phyloP scores from a whole-genome alignment of 768 basidiomycete genomes.

The Tylopilus plumbeoviolaceoides region DNA sequence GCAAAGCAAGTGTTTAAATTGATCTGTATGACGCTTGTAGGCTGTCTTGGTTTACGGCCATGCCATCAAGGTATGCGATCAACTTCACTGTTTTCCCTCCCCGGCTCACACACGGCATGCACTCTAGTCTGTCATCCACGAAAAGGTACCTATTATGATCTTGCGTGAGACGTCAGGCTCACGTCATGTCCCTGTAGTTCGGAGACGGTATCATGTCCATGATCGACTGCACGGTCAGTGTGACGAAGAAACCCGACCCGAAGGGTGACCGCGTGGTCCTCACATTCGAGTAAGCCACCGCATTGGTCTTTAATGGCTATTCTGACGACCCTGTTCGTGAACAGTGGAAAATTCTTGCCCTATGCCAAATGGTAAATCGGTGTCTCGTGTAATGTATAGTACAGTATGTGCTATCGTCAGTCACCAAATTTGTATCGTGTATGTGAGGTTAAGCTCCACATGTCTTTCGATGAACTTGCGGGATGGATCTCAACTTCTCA shows the following conservation, averaged over 20 bases:
- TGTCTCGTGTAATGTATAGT: background rate
- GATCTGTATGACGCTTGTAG: slow-evolving; percentile 29
- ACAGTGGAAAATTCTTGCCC: slow-evolving; percentile 74
- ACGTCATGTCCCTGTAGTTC: slow-evolving; percentile 41
- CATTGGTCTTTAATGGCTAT: background rate
- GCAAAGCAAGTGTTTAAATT: background rate
- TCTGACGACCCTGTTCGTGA: slow-evolving; percentile 1
- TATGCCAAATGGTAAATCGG: slow-evolving; percentile 60
- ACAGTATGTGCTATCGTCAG: slow-evolving; percentile 1
- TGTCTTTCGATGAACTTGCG: too few relatives aligned
- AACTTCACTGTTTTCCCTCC: background rate
- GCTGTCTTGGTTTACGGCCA: slow-evolving; percentile 74
- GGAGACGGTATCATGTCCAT: slow-evolving; percentile 89
- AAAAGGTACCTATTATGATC: slow-evolving; percentile 45
- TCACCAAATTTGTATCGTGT: background rate
- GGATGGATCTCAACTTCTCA: too few relatives aligned
- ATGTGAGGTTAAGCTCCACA: background rate
- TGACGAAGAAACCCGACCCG: slow-evolving; percentile 67
- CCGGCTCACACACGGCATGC: slow-evolving; percentile 1
- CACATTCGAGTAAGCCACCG: slow-evolving; percentile 66
- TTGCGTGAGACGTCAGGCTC: background rate
- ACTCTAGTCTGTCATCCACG: slow-evolving; percentile 64
- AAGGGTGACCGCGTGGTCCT: slow-evolving; percentile 77
- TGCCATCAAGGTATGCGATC: slow-evolving; percentile 62
- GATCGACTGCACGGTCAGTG: slow-evolving; percentile 74